phyloP scores from a whole-genome alignment of 768 basidiomycete species.

The Neoboletus brunneissimus region DNA sequence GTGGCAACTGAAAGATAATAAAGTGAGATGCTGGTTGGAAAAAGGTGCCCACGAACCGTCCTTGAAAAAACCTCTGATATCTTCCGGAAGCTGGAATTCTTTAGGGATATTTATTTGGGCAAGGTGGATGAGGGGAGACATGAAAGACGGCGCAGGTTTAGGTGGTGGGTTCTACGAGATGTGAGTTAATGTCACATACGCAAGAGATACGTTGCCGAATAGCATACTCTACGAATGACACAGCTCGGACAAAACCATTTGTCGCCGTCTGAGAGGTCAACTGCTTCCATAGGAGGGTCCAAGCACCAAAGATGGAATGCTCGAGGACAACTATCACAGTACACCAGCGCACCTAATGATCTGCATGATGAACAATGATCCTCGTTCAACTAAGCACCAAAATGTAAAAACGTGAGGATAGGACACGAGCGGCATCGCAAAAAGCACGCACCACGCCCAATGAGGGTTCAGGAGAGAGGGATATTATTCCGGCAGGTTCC shows the following conservation, averaged over 20 bases:
- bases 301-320: conserved; percentile 97
- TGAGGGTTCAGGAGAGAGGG: conserved; percentile 37
- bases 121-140: conserved; percentile 70
- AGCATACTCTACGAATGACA: conserved; percentile 59
- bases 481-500: conserved; percentile 36
- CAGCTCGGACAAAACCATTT: conserved; percentile 82
- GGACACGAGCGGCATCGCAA: conserved; percentile 3
- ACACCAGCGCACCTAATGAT: conserved; percentile 80
- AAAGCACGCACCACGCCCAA: conserved; percentile 36
- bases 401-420: conserved; percentile 16
- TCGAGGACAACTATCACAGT: conserved; percentile 95
- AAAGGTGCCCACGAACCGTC: conserved; percentile 57
- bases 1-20: conserved; percentile 58
- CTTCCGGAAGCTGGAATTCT: conserved; percentile 85
- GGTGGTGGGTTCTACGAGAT: conserved; percentile 56
- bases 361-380: conserved; percentile 86
- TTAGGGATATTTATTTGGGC: conserved; percentile 67
- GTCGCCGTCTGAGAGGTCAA: conserved; percentile 79
- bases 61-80: conserved; percentile 79
- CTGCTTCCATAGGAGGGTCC: conserved; percentile 88
- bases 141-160: conserved; percentile 62
- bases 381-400: conserved; percentile 52
- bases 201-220: background rate
- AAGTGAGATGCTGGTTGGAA: conserved; percentile 13
- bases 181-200: conserved; percentile 11